Conservation (phyloP, 2,329 filamentous ascomycete species). For the Aspergillus sojae region DNA sequence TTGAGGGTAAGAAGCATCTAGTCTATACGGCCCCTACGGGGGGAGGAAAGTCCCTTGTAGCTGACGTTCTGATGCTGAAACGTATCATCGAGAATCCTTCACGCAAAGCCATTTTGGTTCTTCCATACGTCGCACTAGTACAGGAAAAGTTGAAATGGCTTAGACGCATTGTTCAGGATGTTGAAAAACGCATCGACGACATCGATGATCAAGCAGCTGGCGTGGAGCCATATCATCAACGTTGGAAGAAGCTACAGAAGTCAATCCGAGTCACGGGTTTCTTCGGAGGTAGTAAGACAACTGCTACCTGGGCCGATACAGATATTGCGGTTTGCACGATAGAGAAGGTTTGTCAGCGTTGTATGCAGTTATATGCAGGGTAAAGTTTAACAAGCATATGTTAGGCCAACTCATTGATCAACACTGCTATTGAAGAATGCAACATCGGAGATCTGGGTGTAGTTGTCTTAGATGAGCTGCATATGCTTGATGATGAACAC, state of each 20-base stretch:
- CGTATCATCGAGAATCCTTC: conserved; percentile 64
- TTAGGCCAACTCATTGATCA: conserved; percentile 74
- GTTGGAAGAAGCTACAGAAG: conserved; percentile 59
- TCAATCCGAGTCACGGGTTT: conserved; percentile 70
- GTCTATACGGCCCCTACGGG: conserved; percentile 81
- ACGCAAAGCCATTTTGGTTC: conserved; percentile 70
- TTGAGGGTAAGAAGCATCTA: conserved; percentile 67
- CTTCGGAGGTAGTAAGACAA: conserved; percentile 72
- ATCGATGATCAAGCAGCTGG: conserved; percentile 37
- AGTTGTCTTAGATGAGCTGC: conserved; percentile 76
- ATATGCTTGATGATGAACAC: conserved; percentile 77
- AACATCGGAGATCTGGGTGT: conserved; percentile 65
- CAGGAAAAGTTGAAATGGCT: conserved; percentile 80
- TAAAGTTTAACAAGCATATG: background rate
- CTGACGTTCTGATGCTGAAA: conserved; percentile 72
- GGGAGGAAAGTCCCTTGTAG: conserved; percentile 76
- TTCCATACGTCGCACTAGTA: conserved; percentile 78
- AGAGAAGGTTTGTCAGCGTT: conserved; percentile 59
- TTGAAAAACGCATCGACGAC: conserved; percentile 47
- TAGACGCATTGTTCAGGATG: conserved; percentile 64
- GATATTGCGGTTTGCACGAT: conserved; percentile 80
- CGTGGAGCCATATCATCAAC: conserved; percentile 50
- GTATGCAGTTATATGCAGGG: background rate
- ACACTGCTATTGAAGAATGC: conserved; percentile 72
- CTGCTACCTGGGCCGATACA: conserved; percentile 70